These are phyloP conservation scores for Penicillium sp. DNA, from an alignment of 2,329 filamentous ascomycete species.

Conservation along the genomic window DNA sequence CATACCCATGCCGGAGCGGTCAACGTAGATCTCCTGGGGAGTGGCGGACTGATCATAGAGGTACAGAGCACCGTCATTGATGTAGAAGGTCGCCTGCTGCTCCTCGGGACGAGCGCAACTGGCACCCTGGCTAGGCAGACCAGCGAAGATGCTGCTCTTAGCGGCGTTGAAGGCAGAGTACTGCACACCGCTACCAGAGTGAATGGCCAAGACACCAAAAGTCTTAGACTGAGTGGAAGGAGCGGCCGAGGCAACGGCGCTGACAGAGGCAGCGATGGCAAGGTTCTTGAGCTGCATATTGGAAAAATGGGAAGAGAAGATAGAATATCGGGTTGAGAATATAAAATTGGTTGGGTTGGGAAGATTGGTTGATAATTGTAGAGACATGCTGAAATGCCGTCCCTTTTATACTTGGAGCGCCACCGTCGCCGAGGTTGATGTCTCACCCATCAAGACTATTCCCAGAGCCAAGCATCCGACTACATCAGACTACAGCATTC, in stretches of 20 bases:
- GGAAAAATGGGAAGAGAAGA: neutral
- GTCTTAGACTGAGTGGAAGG: slow-evolving; percentile 24
- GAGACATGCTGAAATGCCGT: neutral
- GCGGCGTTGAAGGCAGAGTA: slow-evolving; percentile 41
- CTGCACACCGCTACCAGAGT: slow-evolving; percentile 45
- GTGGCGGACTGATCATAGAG: slow-evolving; percentile 42
- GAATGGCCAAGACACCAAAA: slow-evolving; percentile 47
- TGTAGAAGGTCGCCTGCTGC: slow-evolving; percentile 44
- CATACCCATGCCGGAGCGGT: slow-evolving; percentile 53
- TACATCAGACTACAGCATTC: neutral
- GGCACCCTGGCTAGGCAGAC: slow-evolving; percentile 41
- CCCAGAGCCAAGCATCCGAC: neutral
- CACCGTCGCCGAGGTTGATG: slow-evolving; percentile 3
- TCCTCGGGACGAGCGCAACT: slow-evolving; percentile 37
- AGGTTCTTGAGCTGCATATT: slow-evolving; percentile 27
- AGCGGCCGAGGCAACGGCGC: slow-evolving; percentile 22
- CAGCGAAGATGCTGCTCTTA: slow-evolving; percentile 39
- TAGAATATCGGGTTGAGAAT: neutral
- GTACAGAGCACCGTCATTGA: slow-evolving; percentile 42
- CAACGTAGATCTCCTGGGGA: slow-evolving; percentile 46
- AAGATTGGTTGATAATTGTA: neutral
- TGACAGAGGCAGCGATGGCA: slow-evolving; percentile 25
- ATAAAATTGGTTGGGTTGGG: neutral
- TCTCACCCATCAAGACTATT: slow-evolving; percentile 1
- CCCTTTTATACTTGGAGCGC: slow-evolving; percentile 2